Base-by-base conservation (phyloP, 164 flowering plant genomes). In the Sedum album region DNA sequence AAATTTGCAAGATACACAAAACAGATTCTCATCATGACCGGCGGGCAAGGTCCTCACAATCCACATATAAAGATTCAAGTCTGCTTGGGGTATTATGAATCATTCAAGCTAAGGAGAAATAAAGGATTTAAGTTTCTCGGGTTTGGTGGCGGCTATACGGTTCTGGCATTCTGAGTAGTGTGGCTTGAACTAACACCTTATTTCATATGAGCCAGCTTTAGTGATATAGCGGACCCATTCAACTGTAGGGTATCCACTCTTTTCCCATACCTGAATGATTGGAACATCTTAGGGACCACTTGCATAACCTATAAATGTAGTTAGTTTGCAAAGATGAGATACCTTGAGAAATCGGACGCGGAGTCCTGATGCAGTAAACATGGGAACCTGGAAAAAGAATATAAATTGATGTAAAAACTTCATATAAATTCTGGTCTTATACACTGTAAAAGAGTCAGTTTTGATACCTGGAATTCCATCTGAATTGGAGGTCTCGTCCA, bases 281-380 rank as follows among this genome's bases (percentile, higher is more conserved):
- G 14, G 53, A 26, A 60, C 13, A 63, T 4, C 38, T 65, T 21
- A 42, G 39, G 31, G 33, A 30, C 13, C 5, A 57, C 6, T 57
- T 28, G 2, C 20, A 57, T 26, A 13, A 13, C 1, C 15, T 10
- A 14, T 10, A 10, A 57, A 21, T 53, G 48, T 25, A 23, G 60
- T 23, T 55, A 0, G 26, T 26, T 26, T 57, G 1, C 31, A 28
- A 57, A 28, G 31, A 13, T 5, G 33, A 57, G 8, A 15, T 82
- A 95, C 99, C 99, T 95, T 95, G 26, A 95, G 94, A 68, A 95
- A 95, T 17, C 99, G 91, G 66, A 95, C 99, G 26, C 99, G 85
- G 71, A 95, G 81, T 68, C 99, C 99, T 76, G 99, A 95, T 35
- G 99, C 99, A 67, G 99, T 95, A 69, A 95, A 95, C 99, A 95